These are phyloP conservation scores for Juglanconis juglandina DNA, from an alignment of 2,329 filamentous ascomycete species.

Conservation along the genomic window DNA sequence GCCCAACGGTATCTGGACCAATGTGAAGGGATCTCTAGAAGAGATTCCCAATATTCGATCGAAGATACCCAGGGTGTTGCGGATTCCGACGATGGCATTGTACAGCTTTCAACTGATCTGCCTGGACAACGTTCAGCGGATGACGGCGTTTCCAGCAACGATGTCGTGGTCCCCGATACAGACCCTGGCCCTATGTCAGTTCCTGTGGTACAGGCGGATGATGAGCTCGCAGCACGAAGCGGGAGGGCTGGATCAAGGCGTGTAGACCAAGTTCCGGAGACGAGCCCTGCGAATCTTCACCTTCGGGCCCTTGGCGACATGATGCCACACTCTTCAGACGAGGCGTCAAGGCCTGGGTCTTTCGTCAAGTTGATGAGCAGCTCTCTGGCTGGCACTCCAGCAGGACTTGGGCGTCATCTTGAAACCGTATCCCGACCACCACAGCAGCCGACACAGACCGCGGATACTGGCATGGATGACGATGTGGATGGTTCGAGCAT, in stretches of 20 bases:
- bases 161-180: constrained; percentile 13
- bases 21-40: constrained; percentile 18
- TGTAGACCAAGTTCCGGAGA: constrained; percentile 28
- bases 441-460: neutral
- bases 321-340: neutral
- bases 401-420: neutral
- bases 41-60: constrained; percentile 21
- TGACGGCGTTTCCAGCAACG: constrained; percentile 6
- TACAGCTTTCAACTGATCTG: neutral
- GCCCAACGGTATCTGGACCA: constrained; percentile 21
- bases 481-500: neutral
- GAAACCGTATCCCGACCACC: neutral
- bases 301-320: neutral
- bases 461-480: neutral
- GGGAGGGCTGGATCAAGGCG: neutral
- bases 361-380: neutral
- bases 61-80: constrained; percentile 20
- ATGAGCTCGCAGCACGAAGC: neutral
- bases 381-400: neutral
- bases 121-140: neutral
- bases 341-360: neutral
- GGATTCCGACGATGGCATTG: constrained; percentile 8
- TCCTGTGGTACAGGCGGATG: constrained; percentile 4
- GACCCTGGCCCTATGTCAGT: constrained; percentile 4
- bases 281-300: constrained; percentile 26